Evolutionary conservation across 352 stramenopile genomes (phyloP).

Genomic region (Pythium myriotylum): DNA sequence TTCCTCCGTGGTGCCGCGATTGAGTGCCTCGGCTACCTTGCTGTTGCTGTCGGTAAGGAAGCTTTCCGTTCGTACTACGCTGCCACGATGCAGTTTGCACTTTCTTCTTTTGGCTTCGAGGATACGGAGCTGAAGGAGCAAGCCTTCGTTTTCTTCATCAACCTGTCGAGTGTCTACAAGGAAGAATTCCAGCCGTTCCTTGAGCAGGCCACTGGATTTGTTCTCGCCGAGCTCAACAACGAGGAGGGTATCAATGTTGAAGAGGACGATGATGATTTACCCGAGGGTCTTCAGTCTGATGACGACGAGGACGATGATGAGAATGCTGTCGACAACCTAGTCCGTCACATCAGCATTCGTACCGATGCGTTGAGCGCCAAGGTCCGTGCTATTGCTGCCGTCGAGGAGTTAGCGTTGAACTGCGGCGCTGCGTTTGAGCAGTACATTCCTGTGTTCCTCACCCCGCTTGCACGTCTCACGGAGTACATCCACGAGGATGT

Average conservation of each 20-base stretch:
- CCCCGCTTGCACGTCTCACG: conserved; percentile 73
- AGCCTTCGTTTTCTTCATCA: conserved; percentile 98
- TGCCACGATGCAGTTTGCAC: conserved; percentile 94
- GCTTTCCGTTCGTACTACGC: conserved; percentile 95
- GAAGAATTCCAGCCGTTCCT: conserved; percentile 96
- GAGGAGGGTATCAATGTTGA: conserved; percentile 78
- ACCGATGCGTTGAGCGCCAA: conserved; percentile 87
- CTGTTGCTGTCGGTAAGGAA: conserved; percentile 95
- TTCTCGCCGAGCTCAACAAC: conserved; percentile 73
- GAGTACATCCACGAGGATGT: conserved; percentile 91
- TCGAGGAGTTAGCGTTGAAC: conserved; percentile 87
- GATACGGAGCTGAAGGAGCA: conserved; percentile 98
- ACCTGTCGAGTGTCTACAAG: conserved; percentile 98
- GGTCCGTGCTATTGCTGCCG: conserved; percentile 74
- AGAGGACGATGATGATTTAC: conserved; percentile 70
- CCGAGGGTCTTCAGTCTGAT: conserved; percentile 77
- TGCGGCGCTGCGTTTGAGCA: conserved; percentile 77
- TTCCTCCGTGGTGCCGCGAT: conserved; percentile 95
- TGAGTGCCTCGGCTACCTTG: conserved; percentile 98
- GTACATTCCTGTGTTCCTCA: conserved; percentile 84
- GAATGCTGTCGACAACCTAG: conserved; percentile 59
- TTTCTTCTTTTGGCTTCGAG: conserved; percentile 92
- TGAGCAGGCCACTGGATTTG: conserved; percentile 66
- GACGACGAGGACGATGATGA: conserved; percentile 75
- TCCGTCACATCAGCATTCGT: conserved; percentile 86